These are phyloP conservation scores for Leptographium lundbergii DNA, from an alignment of 2,329 filamentous ascomycete genomes.

Conservation along the genomic window DNA sequence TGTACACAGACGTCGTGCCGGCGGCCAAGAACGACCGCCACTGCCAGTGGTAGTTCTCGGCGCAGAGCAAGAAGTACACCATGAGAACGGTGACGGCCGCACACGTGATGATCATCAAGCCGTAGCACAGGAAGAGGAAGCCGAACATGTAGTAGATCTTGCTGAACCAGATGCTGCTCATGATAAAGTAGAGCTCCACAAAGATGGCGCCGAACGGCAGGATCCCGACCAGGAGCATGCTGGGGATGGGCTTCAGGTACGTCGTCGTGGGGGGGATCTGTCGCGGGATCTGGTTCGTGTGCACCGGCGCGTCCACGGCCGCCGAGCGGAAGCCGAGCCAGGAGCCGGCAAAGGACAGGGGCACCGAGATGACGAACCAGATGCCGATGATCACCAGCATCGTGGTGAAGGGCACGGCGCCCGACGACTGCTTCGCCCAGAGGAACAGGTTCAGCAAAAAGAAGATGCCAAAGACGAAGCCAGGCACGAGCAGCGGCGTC, in stretches of 20 bases:
- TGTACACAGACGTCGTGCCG: slow-evolving; percentile 80
- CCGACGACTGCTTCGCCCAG: slow-evolving; percentile 84
- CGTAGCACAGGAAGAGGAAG: slow-evolving; percentile 95
- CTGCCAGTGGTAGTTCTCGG: slow-evolving; percentile 98
- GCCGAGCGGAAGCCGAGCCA: slow-evolving; percentile 81
- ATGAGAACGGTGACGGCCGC: slow-evolving; percentile 86
- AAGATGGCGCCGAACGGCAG: slow-evolving; percentile 95
- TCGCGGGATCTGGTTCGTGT: slow-evolving; percentile 94
- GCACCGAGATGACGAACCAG: slow-evolving; percentile 95
- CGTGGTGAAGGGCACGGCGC: slow-evolving; percentile 89
- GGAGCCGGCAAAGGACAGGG: slow-evolving; percentile 76
- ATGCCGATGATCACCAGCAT: slow-evolving; percentile 90
- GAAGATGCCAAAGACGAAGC: slow-evolving; percentile 74
- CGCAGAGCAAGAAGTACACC: slow-evolving; percentile 91
- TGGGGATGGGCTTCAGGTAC: slow-evolving; percentile 77
- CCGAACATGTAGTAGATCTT: slow-evolving; percentile 99
- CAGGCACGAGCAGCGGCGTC: slow-evolving; percentile 77
- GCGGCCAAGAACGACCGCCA: slow-evolving; percentile 91
- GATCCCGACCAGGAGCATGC: slow-evolving; percentile 82
- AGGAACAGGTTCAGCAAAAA: slow-evolving; percentile 95
- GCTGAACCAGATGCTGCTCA: slow-evolving; percentile 97
- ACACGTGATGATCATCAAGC: slow-evolving; percentile 90
- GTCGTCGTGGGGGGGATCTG: slow-evolving; percentile 74
- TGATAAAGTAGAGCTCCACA: slow-evolving; percentile 97
- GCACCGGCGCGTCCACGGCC: slow-evolving; percentile 65